Base-by-base conservation (phyloP, 2,329 filamentous ascomycete species). In the Aspergillus flavus region DNA sequence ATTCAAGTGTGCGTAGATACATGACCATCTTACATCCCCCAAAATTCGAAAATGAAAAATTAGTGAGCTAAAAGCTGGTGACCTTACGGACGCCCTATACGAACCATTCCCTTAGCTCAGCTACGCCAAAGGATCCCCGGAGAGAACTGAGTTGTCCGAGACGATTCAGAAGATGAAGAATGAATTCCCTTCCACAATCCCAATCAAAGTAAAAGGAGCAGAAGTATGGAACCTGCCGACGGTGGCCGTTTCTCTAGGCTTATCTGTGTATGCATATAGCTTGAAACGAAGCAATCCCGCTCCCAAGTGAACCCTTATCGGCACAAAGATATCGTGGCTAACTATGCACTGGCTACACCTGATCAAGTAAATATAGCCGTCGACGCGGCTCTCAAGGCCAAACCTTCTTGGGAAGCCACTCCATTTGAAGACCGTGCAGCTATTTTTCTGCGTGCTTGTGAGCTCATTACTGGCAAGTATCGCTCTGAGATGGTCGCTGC, bases 401-500 rank as follows among this genome's bases (percentile, higher is more conserved):
- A 95, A 82, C 84, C 88, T 58, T 86, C 88, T 34, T 98, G 94
- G 94, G 93, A 94, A 74, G 84, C 86, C 6, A 84, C 95, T 21
- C 92, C 94, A 19, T 98, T 97, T 75, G 87, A 91, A 57, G 94
- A 97, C 80, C 88, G 94, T 58, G 94, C 94, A 5, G 91, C 93
- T 60, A 86, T 98, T 74, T 98, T 98, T 83, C 86, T 98, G 72
- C 97, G 97, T 84, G 94, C 94, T 3, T 94, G 94, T 39, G 94
- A 97, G 76, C 84, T 98, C 64, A 87, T 98, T 68, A 84, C 91
- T 57, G 91, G 87, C 67, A 98, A 97, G 82, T 97, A 98, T 81
- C 87, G 94, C 75, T 97, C 96, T 79, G 93, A 97, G 59, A 87
- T 98, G 71, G 96, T 97, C 90, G 94, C 94, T 5, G 89, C 93